Conservation (phyloP, 1,284 basidiomycete species). For the Abortiporus biennis region DNA sequence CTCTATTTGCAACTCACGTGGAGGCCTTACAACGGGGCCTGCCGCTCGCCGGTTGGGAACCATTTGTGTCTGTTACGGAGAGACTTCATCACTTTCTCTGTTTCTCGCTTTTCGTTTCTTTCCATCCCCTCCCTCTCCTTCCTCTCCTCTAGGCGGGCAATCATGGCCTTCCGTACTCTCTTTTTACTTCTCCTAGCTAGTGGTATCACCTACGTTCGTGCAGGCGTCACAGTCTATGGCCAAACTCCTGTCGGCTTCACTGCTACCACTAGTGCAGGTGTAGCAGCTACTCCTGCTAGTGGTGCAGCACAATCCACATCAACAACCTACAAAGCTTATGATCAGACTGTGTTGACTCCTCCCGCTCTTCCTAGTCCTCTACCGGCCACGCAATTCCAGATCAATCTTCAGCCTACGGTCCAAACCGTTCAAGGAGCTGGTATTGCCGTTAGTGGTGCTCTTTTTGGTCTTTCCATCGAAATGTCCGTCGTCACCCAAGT, state of each 20-base stretch:
- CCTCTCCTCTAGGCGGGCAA: too few species aligned
- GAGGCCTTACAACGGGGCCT: too few species aligned
- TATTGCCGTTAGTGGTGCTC: slow-evolving; percentile 52
- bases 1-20: too few species aligned
- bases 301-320: neutral
- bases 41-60: too few species aligned
- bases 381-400: slow-evolving; percentile 19
- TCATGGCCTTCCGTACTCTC: neutral
- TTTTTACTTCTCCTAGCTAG: neutral
- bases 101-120: neutral
- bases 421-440: slow-evolving; percentile 32
- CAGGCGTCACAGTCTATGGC: slow-evolving; percentile 1
- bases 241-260: neutral
- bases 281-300: slow-evolving; percentile 1
- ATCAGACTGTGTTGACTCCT: slow-evolving; percentile 14
- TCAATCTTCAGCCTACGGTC: slow-evolving; percentile 19
- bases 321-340: slow-evolving; percentile 11
- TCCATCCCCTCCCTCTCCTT: neutral
- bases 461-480: slow-evolving; percentile 69
- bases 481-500: slow-evolving; percentile 64
- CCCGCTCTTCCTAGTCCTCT: slow-evolving; percentile 17
- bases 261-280: neutral
- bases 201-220: neutral
- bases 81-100: neutral
- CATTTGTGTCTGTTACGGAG: too few species aligned